A percentile compares a stretch with the other conserved stretches of the same genome.
phyloP scores from a whole-genome alignment of 805 yeast genomes.

The Wickerhamiella vanderwaltii region DNA sequence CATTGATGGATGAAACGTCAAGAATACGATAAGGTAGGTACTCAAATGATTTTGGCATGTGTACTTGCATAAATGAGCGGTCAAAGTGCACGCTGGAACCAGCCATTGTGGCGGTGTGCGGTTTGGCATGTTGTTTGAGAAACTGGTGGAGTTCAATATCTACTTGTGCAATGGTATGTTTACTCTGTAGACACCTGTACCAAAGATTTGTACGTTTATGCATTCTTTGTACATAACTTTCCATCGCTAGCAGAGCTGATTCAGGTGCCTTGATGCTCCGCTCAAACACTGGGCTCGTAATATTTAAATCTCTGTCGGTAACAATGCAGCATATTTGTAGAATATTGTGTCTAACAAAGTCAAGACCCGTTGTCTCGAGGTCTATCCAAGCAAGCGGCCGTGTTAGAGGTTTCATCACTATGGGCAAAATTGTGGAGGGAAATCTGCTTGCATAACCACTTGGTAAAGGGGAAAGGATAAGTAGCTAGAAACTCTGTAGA shows the following conservation, averaged over 20 bases:
- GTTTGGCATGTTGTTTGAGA: background rate
- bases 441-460: background rate
- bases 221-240: conserved; percentile 75
- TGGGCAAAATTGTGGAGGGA: background rate
- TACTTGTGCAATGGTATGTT: conserved; percentile 45
- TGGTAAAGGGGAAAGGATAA: background rate
- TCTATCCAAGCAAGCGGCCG: conserved; percentile 75
- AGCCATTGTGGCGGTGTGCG: conserved; percentile 67
- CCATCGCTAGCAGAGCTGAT: conserved; percentile 54
- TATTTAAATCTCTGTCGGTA: conserved; percentile 68
- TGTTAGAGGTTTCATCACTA: background rate
- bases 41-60: conserved; percentile 60
- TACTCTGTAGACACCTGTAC: conserved; percentile 44
- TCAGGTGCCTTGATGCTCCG: conserved; percentile 62
- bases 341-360: conserved; percentile 60
- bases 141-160: conserved; percentile 44
- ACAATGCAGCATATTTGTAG: conserved; percentile 85
- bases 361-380: conserved; percentile 96
- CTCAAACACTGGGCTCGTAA: conserved; percentile 67
- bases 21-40: conserved; percentile 62
- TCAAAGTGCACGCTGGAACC: conserved; percentile 94
- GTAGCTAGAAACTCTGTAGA: background rate
- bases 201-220: conserved; percentile 71
- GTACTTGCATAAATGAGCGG: conserved; percentile 65
- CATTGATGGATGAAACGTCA: conserved; percentile 79